phyloP scores from a whole-genome alignment of 169 alveolate species.

The Plasmodium gaboni region DNA sequence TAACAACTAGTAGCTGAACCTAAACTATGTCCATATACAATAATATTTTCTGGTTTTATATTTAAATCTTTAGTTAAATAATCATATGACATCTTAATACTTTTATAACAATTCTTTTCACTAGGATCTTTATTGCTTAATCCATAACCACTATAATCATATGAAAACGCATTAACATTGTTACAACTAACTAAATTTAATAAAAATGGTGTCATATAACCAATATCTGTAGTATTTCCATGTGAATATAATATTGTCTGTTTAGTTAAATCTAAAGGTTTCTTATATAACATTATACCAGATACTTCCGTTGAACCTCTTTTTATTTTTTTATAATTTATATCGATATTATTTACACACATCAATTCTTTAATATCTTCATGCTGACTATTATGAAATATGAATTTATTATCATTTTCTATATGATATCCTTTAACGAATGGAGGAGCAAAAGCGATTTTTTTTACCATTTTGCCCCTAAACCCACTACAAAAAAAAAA shows the following conservation, averaged over 20 bases:
- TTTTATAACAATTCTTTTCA: conserved; percentile 82
- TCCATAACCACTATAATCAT: conserved; percentile 95
- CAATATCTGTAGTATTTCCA: conserved; percentile 93
- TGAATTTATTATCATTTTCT: conserved; percentile 51
- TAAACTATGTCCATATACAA: conserved; percentile 91
- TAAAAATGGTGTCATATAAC: conserved; percentile 82
- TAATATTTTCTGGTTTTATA: conserved; percentile 81
- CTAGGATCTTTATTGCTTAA: conserved; percentile 85
- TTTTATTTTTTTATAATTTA: conserved; percentile 19
- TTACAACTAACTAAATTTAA: conserved; percentile 77
- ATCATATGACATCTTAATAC: conserved; percentile 84
- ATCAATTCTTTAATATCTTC: conserved; percentile 8
- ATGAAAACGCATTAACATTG: conserved; percentile 87
- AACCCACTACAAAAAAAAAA: conserved; percentile 61
- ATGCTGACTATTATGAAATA: conserved; percentile 32
- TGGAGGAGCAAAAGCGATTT: conserved; percentile 85
- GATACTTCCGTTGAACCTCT: conserved; percentile 23
- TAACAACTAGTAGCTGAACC: conserved; percentile 93
- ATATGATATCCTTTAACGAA: conserved; percentile 79
- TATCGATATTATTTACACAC: not conserved
- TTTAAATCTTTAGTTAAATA: conserved; percentile 77
- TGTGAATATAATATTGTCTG: conserved; percentile 88
- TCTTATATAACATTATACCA: conserved; percentile 4
- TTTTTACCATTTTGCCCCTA: conserved; percentile 76
- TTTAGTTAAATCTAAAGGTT: conserved; percentile 49